Evolutionary conservation across 169 alveolate species (phyloP).

Genomic region (Besnoitia besnoiti): DNA sequence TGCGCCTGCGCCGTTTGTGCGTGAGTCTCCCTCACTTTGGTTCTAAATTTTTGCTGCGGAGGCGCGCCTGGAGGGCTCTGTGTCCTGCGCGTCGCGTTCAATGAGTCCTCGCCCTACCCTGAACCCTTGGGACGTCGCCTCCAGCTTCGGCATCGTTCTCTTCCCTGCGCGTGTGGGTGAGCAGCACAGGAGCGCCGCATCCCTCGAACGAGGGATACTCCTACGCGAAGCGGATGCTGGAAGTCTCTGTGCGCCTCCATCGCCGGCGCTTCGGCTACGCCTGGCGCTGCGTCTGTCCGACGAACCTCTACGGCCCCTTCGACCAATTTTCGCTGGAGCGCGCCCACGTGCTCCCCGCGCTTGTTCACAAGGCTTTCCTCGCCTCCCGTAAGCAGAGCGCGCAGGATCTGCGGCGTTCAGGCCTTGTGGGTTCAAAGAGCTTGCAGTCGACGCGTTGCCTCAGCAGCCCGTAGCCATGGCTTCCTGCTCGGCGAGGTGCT

Average conservation of each 20-base stretch:
- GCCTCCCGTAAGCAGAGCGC: slow-evolving; percentile 69
- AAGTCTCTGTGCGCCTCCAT: slow-evolving; percentile 58
- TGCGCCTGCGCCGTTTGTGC: no score
- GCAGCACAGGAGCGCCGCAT: slow-evolving; percentile 72
- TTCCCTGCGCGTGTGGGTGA: not conserved
- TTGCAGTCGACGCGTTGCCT: no score
- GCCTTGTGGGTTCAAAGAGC: no score
- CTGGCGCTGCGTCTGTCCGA: slow-evolving; percentile 70
- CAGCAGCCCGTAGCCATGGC: no score
- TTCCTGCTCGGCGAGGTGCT: no score
- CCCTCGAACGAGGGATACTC: slow-evolving; percentile 76
- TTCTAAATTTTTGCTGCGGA: not conserved
- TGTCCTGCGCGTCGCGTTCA: not conserved
- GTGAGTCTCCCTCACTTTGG: no score
- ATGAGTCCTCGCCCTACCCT: not conserved
- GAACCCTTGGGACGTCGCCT: not conserved
- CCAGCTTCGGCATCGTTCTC: not conserved
- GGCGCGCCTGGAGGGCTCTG: not conserved
- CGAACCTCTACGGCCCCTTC: slow-evolving; percentile 74
- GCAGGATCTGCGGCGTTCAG: no score
- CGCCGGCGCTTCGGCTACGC: slow-evolving; percentile 42
- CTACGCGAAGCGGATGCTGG: slow-evolving; percentile 72
- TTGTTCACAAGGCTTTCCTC: slow-evolving; percentile 67
- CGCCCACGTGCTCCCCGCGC: slow-evolving; percentile 75
- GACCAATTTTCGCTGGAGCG: slow-evolving; percentile 67